Evolutionary conservation across 768 basidiomycete species (phyloP).

Genomic region (Lactarius tabidus): DNA sequence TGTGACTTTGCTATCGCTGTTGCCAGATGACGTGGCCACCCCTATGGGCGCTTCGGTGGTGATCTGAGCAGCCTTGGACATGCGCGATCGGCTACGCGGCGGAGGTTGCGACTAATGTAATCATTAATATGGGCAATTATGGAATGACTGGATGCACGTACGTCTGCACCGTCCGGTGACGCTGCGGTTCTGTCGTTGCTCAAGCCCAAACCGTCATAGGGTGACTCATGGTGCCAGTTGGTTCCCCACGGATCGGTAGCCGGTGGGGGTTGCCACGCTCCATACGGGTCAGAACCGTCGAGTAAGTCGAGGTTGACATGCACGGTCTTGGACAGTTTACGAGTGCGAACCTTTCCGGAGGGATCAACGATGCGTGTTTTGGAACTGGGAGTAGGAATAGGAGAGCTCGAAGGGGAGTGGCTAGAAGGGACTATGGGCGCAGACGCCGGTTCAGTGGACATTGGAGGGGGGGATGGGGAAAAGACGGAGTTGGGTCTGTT

Average conservation of each 20-base stretch:
- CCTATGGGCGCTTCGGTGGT: constrained; percentile 34
- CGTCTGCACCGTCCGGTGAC: constrained; percentile 26
- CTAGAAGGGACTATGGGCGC: constrained; percentile 49
- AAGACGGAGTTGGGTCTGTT: constrained; percentile 68
- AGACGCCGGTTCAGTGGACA: constrained; percentile 49
- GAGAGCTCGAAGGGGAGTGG: constrained; percentile 63
- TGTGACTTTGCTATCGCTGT: neutral
- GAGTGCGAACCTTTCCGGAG: constrained; percentile 50
- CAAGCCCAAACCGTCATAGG: constrained; percentile 52
- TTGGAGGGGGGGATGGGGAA: constrained; percentile 75
- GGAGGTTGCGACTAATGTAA: constrained; percentile 27
- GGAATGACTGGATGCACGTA: constrained; percentile 18
- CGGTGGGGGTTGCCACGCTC: too few species aligned
- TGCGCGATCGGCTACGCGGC: constrained; percentile 39
- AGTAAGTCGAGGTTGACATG: constrained; percentile 72
- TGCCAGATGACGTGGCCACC: neutral
- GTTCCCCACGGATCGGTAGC: too few species aligned
- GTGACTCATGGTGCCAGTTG: constrained; percentile 81
- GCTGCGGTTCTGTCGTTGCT: too few species aligned
- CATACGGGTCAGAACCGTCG: constrained; percentile 77
- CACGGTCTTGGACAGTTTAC: constrained; percentile 67
- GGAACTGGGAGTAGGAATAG: constrained; percentile 70
- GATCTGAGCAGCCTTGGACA: constrained; percentile 53
- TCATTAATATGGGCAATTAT: constrained; percentile 15
- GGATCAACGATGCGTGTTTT: constrained; percentile 62